Evolutionary conservation across 202 grass and related monocot genomes (phyloP).

Genomic region (Carex sylvatica): DNA sequence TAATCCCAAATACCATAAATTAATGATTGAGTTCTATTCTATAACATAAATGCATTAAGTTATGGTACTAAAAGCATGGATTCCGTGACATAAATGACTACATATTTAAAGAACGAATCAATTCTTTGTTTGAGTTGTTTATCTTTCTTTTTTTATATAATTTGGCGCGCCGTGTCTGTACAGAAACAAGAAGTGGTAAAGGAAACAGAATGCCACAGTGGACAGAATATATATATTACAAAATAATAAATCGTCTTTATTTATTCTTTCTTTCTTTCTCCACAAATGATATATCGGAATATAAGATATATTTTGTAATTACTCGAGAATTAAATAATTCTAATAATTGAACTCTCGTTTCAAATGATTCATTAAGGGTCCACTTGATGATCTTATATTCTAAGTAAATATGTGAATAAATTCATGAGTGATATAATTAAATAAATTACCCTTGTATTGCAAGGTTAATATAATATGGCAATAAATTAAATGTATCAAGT

Average conservation of each 20-base stretch:
- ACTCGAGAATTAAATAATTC: no score
- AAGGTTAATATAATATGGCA: background rate
- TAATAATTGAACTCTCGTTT: no score
- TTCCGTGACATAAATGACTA: background rate
- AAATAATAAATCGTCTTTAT: background rate
- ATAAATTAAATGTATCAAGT: background rate
- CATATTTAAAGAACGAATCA: slow-evolving; percentile 1
- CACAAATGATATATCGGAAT: background rate
- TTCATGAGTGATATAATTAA: no score
- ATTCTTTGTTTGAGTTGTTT: background rate
- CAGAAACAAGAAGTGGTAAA: background rate
- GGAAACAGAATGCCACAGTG: slow-evolving; percentile 18
- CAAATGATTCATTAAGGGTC: background rate
- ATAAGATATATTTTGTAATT: background rate
- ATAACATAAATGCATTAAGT: background rate
- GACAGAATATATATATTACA: slow-evolving; percentile 3
- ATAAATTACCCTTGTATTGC: background rate
- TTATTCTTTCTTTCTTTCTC: slow-evolving; percentile 1
- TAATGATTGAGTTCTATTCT: background rate
- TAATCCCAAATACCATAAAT: background rate
- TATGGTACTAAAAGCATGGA: background rate
- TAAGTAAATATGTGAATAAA: background rate
- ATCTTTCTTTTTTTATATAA: background rate
- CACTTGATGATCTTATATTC: background rate
- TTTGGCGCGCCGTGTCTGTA: background rate